Percentiles rank a stretch among this genome's conserved stretches.
Conservation (phyloP, 345 rosid species). For the Trapa bicornis region DNA sequence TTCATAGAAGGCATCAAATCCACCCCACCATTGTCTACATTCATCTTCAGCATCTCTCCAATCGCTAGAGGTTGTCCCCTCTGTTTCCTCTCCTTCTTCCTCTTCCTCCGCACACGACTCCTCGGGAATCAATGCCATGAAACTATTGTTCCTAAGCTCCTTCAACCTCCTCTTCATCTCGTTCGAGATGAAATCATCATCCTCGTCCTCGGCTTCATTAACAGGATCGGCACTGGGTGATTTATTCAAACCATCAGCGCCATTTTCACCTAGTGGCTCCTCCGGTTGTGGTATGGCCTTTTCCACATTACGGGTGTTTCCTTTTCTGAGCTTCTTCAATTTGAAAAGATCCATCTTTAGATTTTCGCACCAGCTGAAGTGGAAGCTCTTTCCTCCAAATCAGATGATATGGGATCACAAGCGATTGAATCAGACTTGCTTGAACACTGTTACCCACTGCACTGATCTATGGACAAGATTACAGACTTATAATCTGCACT, state of each 20-base stretch:
- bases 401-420: background rate
- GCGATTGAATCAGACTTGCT: background rate
- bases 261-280: slow-evolving; percentile 32
- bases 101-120: slow-evolving; percentile 55
- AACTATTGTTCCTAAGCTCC: slow-evolving; percentile 81
- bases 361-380: background rate
- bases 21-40: slow-evolving; percentile 93
- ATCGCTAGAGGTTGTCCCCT: slow-evolving; percentile 47
- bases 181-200: slow-evolving; percentile 85
- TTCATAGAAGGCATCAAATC: slow-evolving; percentile 78
- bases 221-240: slow-evolving; percentile 25
- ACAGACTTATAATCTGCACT: background rate
- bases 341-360: slow-evolving; percentile 62
- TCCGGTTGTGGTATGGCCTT: slow-evolving; percentile 28
- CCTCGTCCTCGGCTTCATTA: slow-evolving; percentile 63
- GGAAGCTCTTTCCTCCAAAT: background rate
- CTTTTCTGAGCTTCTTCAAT: slow-evolving; percentile 54
- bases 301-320: slow-evolving; percentile 29
- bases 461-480: background rate
- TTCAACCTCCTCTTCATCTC: slow-evolving; percentile 90
- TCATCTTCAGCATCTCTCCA: slow-evolving; percentile 93
- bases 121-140: slow-evolving; percentile 90
- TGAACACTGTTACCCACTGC: background rate
- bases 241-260: slow-evolving; percentile 22
- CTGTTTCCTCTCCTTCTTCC: slow-evolving; percentile 40